Conservation (phyloP, 2,329 filamentous ascomycete genomes). For the Aspergillus sp. region DNA sequence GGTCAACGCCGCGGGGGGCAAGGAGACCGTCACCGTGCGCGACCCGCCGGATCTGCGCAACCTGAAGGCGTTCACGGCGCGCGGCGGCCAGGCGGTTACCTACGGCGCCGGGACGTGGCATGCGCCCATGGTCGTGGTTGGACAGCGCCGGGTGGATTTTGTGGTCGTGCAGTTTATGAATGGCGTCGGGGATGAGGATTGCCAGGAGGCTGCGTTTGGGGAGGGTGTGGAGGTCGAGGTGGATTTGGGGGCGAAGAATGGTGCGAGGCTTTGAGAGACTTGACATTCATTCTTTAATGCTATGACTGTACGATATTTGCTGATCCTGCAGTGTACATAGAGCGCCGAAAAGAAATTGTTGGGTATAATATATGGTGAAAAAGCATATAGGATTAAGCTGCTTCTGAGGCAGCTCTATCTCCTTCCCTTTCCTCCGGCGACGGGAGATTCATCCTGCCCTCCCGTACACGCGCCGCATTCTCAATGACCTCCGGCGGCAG, state of each 20-base stretch:
- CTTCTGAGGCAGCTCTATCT: neutral
- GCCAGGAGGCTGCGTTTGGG: constrained; percentile 60
- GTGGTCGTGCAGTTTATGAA: constrained; percentile 85
- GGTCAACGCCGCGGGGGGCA: constrained; percentile 5
- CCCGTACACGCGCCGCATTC: constrained; percentile 54
- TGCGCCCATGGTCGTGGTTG: constrained; percentile 87
- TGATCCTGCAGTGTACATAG: too few species aligned
- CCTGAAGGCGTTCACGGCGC: constrained; percentile 69
- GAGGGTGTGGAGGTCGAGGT: constrained; percentile 29
- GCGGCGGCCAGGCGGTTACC: constrained; percentile 72
- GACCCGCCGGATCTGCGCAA: constrained; percentile 60
- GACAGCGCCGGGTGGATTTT: constrained; percentile 64
- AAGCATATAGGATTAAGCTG: constrained; percentile 6
- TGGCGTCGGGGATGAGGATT: constrained; percentile 73
- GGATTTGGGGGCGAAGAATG: constrained; percentile 20
- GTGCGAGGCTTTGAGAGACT: too few species aligned
- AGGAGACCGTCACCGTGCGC: constrained; percentile 24
- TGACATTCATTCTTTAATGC: too few species aligned
- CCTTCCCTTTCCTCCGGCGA: neutral
- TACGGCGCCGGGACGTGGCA: constrained; percentile 93
- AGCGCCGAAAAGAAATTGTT: too few species aligned
- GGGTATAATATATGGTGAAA: too few species aligned
- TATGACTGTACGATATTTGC: too few species aligned
- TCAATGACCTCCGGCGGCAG: constrained; percentile 63
- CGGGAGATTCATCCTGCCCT: constrained; percentile 10